Evolutionary conservation across 2,329 filamentous ascomycete genomes (phyloP).

Genomic region (Talaromyces sp.): DNA sequence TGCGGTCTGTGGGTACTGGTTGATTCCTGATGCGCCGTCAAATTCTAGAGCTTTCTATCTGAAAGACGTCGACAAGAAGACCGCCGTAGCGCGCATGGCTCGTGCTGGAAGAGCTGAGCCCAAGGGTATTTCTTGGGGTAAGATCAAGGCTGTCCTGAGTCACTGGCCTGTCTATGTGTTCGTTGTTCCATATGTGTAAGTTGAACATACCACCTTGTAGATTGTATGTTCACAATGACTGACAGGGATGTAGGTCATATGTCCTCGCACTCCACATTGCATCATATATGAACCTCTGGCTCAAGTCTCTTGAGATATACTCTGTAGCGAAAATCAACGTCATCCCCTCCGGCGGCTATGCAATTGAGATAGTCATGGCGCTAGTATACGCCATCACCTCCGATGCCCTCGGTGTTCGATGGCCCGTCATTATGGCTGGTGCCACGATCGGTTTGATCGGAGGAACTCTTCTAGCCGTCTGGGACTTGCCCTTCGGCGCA

Average conservation of each 20-base stretch:
- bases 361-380: conserved; percentile 16
- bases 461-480: conserved; percentile 13
- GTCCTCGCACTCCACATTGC: conserved; percentile 18
- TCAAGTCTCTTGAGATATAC: conserved; percentile 14
- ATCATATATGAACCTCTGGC: conserved; percentile 19
- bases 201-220: neutral
- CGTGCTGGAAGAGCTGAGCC: neutral
- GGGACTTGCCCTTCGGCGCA: conserved; percentile 16
- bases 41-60: conserved; percentile 30
- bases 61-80: conserved; percentile 14
- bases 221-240: too few species aligned
- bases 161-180: conserved; percentile 15
- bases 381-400: conserved; percentile 15
- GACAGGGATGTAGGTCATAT: conserved; percentile 7
- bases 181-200: conserved; percentile 17
- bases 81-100: conserved; percentile 13
- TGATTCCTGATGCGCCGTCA: conserved; percentile 43
- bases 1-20: conserved; percentile 40
- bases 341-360: conserved; percentile 16
- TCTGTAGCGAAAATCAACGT: conserved; percentile 16
- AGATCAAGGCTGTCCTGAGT: conserved; percentile 4
- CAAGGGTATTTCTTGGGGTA: neutral
- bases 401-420: conserved; percentile 14
- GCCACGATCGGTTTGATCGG: conserved; percentile 12
- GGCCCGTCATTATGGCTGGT: conserved; percentile 17